Evolutionary conservation across 2,329 filamentous ascomycete genomes (phyloP), one percentile per base, ranked within the genome.

Genomic region (Helotiales sp.): DNA sequence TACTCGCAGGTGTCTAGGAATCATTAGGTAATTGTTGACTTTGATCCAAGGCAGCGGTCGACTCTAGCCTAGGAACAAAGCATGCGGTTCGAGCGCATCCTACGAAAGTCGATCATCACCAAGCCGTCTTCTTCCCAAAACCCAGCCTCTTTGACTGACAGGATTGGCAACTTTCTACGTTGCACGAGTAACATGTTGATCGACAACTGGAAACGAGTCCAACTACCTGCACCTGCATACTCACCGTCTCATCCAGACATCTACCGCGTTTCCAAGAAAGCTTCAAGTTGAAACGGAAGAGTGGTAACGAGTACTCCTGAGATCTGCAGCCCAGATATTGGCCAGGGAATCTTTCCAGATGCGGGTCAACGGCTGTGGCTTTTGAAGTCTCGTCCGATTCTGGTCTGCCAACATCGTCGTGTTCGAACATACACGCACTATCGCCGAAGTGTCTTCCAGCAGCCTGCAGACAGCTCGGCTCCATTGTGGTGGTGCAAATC

Each of bases 191-290:
- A 31, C 34, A 56, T 34, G 3, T 22, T 17, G 44, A 36, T 25
- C 38, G 22, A 17, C 15, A 15, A 33, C 34, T 19, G 27, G n/a
- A 15, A 19, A 31, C 40, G 17, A 31, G 30, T 47, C 15, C 31
- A 13, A 12, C 5, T 5, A 25, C 17, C 38, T 7, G 22, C 34
- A 38, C 31, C 27, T 13, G 46, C 52, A 61, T 61, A 62, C 67
- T 65, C 58, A 62, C 64, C 50, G 58, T 53, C 55, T 54, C 46
- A 56, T 59, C 61, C 58, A 57, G 48, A 55, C 57, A 54, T 6
- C 27, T 42, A 47, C 17, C 36, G n/a, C 13, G 19, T 44, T 29
- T 27, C n/a, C n/a, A 46, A 42, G 31, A 27, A 22, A 51, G 15
- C 24, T 57, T 48, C 13, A 24, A n/a, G 24, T 47, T 17, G 24